These are phyloP conservation scores for Gossypium gossypioides DNA, from an alignment of 441 rosid genomes.

Conservation along the genomic window DNA sequence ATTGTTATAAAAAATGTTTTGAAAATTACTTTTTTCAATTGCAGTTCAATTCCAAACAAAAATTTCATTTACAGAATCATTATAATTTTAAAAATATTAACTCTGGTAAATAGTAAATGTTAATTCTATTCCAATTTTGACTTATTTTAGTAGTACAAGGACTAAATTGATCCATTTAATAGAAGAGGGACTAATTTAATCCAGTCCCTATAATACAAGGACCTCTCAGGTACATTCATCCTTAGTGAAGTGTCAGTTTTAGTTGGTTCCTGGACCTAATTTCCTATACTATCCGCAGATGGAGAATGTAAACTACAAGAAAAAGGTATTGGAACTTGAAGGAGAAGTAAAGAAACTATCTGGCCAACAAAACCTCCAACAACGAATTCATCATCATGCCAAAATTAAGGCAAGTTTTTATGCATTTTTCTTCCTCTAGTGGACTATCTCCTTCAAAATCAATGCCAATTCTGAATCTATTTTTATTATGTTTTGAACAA, in stretches of 20 bases:
- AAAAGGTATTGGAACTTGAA: conserved; percentile 62
- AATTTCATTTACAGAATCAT: too few relatives aligned
- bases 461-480: neutral
- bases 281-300: conserved; percentile 27
- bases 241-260: neutral
- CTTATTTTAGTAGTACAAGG: too few relatives aligned
- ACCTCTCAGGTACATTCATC: too few relatives aligned
- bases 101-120: too few relatives aligned
- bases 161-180: too few relatives aligned
- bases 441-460: neutral
- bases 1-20: too few relatives aligned
- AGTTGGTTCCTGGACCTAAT: conserved; percentile 3
- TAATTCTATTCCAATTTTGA: too few relatives aligned
- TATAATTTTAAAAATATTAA: too few relatives aligned
- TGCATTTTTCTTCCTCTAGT: neutral
- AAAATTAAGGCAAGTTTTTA: conserved; percentile 73
- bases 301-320: conserved; percentile 64
- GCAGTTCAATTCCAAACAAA: too few relatives aligned
- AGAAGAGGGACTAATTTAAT: too few relatives aligned
- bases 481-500: neutral
- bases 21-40: too few relatives aligned
- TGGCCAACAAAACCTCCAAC: conserved; percentile 86
- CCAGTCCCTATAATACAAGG: too few relatives aligned
- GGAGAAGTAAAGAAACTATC: conserved; percentile 71
- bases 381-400: conserved; percentile 86